Conservation (phyloP, 2,329 filamentous ascomycete genomes). For the Berkeleyomyces basicola region DNA sequence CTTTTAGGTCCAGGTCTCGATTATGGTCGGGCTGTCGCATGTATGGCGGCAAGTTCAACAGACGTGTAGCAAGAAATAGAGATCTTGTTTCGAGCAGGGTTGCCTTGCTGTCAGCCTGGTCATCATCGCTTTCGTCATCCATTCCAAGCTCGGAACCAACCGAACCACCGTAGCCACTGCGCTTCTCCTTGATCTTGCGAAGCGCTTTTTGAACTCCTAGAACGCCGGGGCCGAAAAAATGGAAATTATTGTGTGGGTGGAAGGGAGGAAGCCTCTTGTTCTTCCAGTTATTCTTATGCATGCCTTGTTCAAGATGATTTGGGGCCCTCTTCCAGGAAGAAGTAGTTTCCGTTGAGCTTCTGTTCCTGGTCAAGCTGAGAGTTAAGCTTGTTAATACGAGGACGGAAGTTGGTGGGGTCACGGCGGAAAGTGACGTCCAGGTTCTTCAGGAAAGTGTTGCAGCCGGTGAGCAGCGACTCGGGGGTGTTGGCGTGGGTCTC, state of each 20-base stretch:
- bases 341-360: conserved; percentile 86
- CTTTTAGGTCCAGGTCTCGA: background rate
- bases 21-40: background rate
- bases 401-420: conserved; percentile 87
- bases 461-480: conserved; percentile 83
- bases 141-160: conserved; percentile 21
- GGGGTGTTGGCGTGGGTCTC: conserved; percentile 76
- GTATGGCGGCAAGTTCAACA: background rate
- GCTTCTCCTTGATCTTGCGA: conserved; percentile 16
- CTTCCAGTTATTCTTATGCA: conserved; percentile 24
- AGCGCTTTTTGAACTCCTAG: conserved; percentile 32
- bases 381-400: conserved; percentile 94
- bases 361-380: conserved; percentile 97
- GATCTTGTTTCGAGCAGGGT: background rate
- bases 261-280: conserved; percentile 20
- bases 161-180: conserved; percentile 15
- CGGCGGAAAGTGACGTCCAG: conserved; percentile 96
- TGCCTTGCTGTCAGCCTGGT: conserved; percentile 17
- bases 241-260: conserved; percentile 16
- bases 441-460: conserved; percentile 93
- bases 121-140: conserved; percentile 36
- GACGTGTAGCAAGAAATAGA: no score
- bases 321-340: conserved; percentile 75
- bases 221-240: conserved; percentile 31
- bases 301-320: conserved; percentile 36